phyloP scores from a whole-genome alignment of 2,329 filamentous ascomycete genomes.

The Pestalotiopsis fici region DNA sequence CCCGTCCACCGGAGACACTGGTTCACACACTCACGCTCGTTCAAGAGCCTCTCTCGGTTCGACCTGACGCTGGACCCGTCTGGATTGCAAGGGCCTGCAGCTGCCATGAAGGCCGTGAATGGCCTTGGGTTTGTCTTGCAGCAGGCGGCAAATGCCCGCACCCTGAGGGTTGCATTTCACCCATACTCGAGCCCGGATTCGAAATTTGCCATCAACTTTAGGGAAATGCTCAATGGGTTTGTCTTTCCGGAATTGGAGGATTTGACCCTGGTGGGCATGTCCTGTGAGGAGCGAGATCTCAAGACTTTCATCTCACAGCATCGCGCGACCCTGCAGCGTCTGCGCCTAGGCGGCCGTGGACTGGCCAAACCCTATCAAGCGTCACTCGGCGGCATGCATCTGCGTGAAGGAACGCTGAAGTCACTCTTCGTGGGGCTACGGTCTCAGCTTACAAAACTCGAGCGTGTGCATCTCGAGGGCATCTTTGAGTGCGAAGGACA shows the following conservation, averaged over 20 bases:
- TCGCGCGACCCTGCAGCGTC: constrained; percentile 35
- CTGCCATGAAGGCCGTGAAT: constrained; percentile 40
- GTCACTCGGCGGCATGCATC: constrained; percentile 43
- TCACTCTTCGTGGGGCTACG: constrained; percentile 42
- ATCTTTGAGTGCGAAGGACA: constrained; percentile 43
- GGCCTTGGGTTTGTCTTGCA: constrained; percentile 44
- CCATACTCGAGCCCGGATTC: constrained; percentile 37
- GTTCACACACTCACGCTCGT: constrained; percentile 41
- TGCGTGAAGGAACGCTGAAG: constrained; percentile 45
- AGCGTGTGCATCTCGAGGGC: constrained; percentile 46
- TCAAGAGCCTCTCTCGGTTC: constrained; percentile 39
- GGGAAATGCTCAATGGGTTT: constrained; percentile 38
- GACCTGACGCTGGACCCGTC: constrained; percentile 42
- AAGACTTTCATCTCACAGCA: constrained; percentile 42
- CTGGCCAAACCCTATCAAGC: constrained; percentile 38
- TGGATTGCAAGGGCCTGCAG: constrained; percentile 33
- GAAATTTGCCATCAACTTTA: constrained; percentile 42
- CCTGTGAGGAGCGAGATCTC: constrained; percentile 44
- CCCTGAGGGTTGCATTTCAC: constrained; percentile 43
- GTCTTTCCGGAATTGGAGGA: constrained; percentile 38
- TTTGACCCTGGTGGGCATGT: constrained; percentile 43
- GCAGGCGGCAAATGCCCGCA: constrained; percentile 34
- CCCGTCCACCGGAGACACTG: constrained; percentile 38
- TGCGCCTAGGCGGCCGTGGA: constrained; percentile 47
- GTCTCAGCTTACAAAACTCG: constrained; percentile 34